These are phyloP conservation scores for Hypoxylon rickii DNA, from an alignment of 495 filamentous ascomycete species.

Conservation along the genomic window DNA sequence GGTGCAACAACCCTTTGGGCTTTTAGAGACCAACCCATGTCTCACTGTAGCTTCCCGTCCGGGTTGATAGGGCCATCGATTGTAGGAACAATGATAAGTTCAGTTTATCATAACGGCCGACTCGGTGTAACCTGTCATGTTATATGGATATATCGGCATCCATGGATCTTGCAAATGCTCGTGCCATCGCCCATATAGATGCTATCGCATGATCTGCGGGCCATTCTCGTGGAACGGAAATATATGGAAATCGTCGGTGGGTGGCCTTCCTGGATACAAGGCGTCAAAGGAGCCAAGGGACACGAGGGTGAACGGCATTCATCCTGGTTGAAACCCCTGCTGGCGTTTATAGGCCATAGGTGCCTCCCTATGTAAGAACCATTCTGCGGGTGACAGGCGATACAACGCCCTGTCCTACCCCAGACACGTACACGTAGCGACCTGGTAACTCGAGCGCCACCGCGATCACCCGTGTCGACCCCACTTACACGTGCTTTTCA, in stretches of 20 bases:
- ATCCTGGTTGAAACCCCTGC: conserved; percentile 5
- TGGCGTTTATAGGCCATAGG: conserved; percentile 13
- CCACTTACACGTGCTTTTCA: conserved; percentile 20
- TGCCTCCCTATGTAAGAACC: conserved; percentile 18
- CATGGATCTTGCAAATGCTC: conserved; percentile 5
- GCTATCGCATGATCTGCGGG: conserved; percentile 19
- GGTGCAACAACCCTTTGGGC: conserved; percentile 9
- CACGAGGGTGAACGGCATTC: background rate
- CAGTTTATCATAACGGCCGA: too few relatives aligned
- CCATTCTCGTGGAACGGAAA: conserved; percentile 11
- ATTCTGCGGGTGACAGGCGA: too few relatives aligned
- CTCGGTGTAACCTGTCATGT: conserved; percentile 2
- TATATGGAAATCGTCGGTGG: background rate
- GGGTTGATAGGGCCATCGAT: background rate
- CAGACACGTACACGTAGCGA: conserved; percentile 4
- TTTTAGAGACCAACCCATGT: background rate
- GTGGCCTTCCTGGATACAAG: background rate
- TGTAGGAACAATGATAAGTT: background rate
- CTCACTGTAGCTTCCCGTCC: conserved; percentile 18
- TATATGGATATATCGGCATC: conserved; percentile 9
- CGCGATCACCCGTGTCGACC: conserved; percentile 3
- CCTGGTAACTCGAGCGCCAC: background rate
- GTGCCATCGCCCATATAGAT: conserved; percentile 10
- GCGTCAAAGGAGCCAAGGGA: background rate
- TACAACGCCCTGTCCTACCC: too few relatives aligned